phyloP scores from a whole-genome alignment of 352 stramenopile genomes.

The Globisporangium solare region DNA sequence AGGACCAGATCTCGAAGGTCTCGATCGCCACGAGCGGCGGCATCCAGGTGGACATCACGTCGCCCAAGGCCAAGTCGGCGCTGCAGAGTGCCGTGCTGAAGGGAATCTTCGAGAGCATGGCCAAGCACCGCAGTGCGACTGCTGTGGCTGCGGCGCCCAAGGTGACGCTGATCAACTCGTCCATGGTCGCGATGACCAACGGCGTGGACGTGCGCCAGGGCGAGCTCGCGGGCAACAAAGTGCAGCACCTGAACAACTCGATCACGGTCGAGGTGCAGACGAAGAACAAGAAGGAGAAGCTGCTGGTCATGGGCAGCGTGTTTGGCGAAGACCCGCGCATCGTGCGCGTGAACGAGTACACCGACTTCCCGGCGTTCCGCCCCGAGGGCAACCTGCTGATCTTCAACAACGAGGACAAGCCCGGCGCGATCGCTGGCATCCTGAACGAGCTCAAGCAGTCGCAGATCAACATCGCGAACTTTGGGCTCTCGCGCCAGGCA shows the following conservation, averaged over 20 bases:
- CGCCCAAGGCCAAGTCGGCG: slow-evolving; percentile 60
- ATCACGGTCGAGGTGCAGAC: slow-evolving; percentile 71
- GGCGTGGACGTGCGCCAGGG: slow-evolving; percentile 76
- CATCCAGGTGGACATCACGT: slow-evolving; percentile 71
- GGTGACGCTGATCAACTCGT: slow-evolving; percentile 63
- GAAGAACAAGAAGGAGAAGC: slow-evolving; percentile 33
- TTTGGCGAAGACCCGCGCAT: slow-evolving; percentile 80
- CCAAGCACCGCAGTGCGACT: slow-evolving; percentile 16
- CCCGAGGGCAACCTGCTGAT: slow-evolving; percentile 73
- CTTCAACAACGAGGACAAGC: slow-evolving; percentile 82
- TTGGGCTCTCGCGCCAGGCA: slow-evolving; percentile 67
- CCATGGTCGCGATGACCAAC: slow-evolving; percentile 62
- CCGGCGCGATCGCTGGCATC: slow-evolving; percentile 71
- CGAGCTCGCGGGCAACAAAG: slow-evolving; percentile 39
- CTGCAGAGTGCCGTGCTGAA: slow-evolving; percentile 74
- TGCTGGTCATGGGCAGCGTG: slow-evolving; percentile 73
- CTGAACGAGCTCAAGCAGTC: slow-evolving; percentile 58
- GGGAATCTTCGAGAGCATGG: slow-evolving; percentile 64
- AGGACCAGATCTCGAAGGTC: slow-evolving; percentile 63
- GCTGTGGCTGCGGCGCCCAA: slow-evolving; percentile 8
- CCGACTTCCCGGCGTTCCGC: slow-evolving; percentile 79
- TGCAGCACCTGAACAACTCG: slow-evolving; percentile 74
- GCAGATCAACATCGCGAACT: slow-evolving; percentile 85
- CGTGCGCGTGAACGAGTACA: slow-evolving; percentile 80
- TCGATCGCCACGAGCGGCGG: slow-evolving; percentile 59